phyloP scores from a whole-genome alignment of 1,284 basidiomycete genomes.

The Naganishia albida region DNA sequence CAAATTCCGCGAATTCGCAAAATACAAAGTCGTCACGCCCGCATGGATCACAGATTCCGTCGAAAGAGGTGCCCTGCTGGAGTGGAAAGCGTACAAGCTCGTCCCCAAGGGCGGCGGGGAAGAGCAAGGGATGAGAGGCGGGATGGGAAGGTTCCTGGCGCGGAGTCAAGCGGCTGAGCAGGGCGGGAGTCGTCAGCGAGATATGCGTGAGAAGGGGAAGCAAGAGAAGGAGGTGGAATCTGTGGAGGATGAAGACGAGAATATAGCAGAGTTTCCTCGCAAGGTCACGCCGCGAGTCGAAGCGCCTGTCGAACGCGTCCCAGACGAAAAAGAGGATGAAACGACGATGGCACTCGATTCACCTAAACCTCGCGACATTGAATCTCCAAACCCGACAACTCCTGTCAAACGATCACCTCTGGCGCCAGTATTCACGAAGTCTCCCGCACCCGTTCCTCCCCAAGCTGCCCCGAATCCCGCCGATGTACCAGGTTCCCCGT shows the following conservation, averaged over 20 bases:
- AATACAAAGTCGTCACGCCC: slow-evolving; percentile 83
- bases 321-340: too few species aligned
- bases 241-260: not conserved
- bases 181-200: not conserved
- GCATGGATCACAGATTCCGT: slow-evolving; percentile 83
- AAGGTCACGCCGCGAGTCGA: slow-evolving; percentile 1
- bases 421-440: not conserved
- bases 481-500: not conserved
- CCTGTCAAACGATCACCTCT: slow-evolving; percentile 1
- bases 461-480: not conserved
- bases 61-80: slow-evolving; percentile 61
- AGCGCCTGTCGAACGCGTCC: too few species aligned
- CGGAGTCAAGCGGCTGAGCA: slow-evolving; percentile 6
- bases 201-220: not conserved
- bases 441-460: not conserved
- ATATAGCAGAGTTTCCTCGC: slow-evolving; percentile 1
- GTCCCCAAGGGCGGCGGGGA: slow-evolving; percentile 43
- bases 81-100: slow-evolving; percentile 51
- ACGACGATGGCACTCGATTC: not conserved
- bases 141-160: slow-evolving; percentile 44
- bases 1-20: slow-evolving; percentile 82
- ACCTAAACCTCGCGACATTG: not conserved
- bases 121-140: slow-evolving; percentile 42
- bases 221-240: slow-evolving; percentile 8
- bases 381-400: not conserved